Evolutionary conservation across 257 asterid species (phyloP).

Genomic region (Gentiana dahurica): DNA sequence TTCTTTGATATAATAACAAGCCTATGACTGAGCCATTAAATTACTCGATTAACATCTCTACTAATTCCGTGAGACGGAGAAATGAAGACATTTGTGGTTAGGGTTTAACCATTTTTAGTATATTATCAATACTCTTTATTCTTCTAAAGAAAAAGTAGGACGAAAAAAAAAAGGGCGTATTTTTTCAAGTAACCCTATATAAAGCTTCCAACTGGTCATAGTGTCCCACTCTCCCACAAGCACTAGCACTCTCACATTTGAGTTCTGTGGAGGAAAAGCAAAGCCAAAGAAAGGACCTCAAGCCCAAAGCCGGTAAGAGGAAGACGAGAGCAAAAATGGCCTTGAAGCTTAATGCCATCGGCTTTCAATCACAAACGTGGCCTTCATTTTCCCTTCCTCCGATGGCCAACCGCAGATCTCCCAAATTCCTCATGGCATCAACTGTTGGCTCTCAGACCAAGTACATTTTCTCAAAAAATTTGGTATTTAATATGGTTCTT

Average conservation of each 20-base stretch:
- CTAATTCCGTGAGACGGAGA: too few relatives aligned
- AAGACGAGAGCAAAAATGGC: constrained; percentile 21
- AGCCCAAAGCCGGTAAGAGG: background rate
- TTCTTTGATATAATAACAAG: too few relatives aligned
- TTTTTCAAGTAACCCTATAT: too few relatives aligned
- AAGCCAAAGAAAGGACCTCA: constrained; percentile 2
- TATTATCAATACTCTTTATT: too few relatives aligned
- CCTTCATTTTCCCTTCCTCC: constrained; percentile 35
- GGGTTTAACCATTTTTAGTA: too few relatives aligned
- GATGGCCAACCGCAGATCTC: constrained; percentile 57
- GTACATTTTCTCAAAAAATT: constrained; percentile 15
- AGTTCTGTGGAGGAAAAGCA: constrained; percentile 22
- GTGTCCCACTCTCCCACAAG: constrained; percentile 5
- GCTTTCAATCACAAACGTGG: constrained; percentile 25
- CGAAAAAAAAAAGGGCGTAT: too few relatives aligned
- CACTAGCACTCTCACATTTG: background rate
- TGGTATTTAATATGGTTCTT: background rate
- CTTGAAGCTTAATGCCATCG: constrained; percentile 28
- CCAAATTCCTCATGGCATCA: constrained; percentile 68
- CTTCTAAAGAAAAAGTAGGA: too few relatives aligned
- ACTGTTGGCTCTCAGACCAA: constrained; percentile 53
- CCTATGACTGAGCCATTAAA: too few relatives aligned
- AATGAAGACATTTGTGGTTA: too few relatives aligned
- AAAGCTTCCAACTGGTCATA: background rate
- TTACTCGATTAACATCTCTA: too few relatives aligned